Evolutionary conservation across 208 protist genomes (phyloP).

Genomic region (Trypanosoma cruzi): DNA sequence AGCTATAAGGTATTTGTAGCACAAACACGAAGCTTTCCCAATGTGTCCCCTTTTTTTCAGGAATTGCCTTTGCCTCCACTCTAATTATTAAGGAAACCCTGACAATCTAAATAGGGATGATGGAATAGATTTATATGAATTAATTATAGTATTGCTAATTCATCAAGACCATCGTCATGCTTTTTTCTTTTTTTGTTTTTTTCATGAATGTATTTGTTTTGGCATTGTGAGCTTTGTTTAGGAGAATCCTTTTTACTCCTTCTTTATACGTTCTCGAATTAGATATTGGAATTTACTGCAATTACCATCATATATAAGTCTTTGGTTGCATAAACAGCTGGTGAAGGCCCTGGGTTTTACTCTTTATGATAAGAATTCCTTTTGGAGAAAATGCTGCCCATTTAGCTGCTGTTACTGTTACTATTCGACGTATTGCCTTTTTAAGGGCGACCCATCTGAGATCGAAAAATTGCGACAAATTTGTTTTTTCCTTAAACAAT

Average conservation of each 20-base stretch:
- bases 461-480: background rate
- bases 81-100: constrained; percentile 4
- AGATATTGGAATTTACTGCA: constrained; percentile 5
- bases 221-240: no score
- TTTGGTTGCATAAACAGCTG: background rate
- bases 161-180: no score
- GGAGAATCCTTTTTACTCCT: constrained; percentile 1
- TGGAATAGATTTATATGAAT: background rate
- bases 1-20: constrained; percentile 93
- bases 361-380: constrained; percentile 14
- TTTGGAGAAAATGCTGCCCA: background rate
- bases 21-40: constrained; percentile 85
- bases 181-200: no score
- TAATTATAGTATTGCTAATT: background rate
- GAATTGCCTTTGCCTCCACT: constrained; percentile 76
- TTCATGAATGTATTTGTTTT: background rate
- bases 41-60: constrained; percentile 83
- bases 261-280: background rate
- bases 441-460: background rate
- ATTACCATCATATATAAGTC: background rate
- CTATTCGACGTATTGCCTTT: background rate
- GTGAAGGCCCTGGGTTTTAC: background rate
- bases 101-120: background rate
- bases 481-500: background rate
- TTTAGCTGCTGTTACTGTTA: background rate